phyloP scores from a whole-genome alignment of 83 land plant genomes.

The Picea engelmannii region DNA sequence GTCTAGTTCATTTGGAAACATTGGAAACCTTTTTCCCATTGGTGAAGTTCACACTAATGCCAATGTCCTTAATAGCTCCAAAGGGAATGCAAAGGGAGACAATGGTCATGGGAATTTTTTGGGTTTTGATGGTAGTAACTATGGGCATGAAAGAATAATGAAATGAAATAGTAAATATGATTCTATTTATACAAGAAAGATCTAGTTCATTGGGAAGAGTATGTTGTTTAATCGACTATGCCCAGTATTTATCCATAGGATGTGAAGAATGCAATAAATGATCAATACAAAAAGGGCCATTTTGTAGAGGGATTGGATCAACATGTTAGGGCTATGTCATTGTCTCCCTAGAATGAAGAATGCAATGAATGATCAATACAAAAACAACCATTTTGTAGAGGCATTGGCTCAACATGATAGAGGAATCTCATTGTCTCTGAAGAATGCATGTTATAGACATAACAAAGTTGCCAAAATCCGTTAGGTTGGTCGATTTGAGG shows the following conservation, averaged over 20 bases:
- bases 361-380: too few species aligned
- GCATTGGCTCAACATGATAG: too few species aligned
- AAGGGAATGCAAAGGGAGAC: constrained; percentile 16
- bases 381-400: too few species aligned
- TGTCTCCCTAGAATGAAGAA: too few species aligned
- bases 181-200: constrained; percentile 5
- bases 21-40: constrained; percentile 16
- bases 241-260: constrained; percentile 60
- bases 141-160: constrained; percentile 59
- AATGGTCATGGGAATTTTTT: constrained; percentile 12
- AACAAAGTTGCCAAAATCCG: constrained; percentile 82
- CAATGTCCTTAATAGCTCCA: background rate
- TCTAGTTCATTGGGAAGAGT: constrained; percentile 18
- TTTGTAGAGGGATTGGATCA: constrained; percentile 41
- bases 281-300: constrained; percentile 42
- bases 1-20: too few species aligned
- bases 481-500: constrained; percentile 61
- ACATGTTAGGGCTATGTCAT: constrained; percentile 38
- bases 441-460: constrained; percentile 55
- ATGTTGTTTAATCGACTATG: constrained; percentile 20
- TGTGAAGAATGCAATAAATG: constrained; percentile 62
- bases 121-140: constrained; percentile 24
- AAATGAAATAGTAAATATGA: constrained; percentile 19
- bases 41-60: background rate
- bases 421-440: too few species aligned